A percentile compares a stretch with the other conserved stretches of the same genome.
Conservation (phyloP, 2,329 filamentous ascomycete genomes). For the Trichoderma sp. region DNA sequence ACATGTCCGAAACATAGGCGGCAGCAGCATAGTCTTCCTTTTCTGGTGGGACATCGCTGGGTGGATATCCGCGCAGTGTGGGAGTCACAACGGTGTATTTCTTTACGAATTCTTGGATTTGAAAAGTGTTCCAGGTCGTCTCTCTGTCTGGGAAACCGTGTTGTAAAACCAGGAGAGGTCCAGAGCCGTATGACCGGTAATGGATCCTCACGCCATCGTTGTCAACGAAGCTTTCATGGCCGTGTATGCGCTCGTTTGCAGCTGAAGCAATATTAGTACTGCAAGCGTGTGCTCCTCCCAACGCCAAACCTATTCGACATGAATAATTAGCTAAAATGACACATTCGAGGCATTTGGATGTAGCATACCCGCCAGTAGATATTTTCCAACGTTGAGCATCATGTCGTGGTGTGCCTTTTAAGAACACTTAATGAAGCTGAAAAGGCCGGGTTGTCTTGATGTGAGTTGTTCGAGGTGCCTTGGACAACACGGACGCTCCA, state of each 20-base stretch:
- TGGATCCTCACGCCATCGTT: not conserved
- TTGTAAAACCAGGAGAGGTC: not conserved
- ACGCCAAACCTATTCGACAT: not conserved
- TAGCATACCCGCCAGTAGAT: not conserved
- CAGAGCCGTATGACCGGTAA: not conserved
- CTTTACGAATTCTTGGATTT: not conserved
- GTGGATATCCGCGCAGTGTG: not conserved
- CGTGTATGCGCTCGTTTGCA: not conserved
- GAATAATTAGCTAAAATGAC: not conserved
- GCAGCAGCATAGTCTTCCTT: not conserved
- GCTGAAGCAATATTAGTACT: not conserved
- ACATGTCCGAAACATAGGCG: not conserved
- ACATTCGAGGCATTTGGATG: not conserved
- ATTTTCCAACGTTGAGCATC: no score
- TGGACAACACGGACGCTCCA: no score
- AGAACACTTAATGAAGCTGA: no score
- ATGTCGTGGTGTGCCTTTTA: no score
- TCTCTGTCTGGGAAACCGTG: not conserved
- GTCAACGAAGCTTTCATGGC: not conserved
- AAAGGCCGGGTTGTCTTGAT: no score
- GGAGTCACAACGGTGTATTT: not conserved
- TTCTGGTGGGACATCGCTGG: not conserved
- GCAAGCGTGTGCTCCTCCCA: not conserved
- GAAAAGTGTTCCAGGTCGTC: not conserved
- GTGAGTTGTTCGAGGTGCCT: no score